Evolutionary conservation across 2,329 filamentous ascomycete genomes (phyloP).

Genomic region (Phoma sp.): DNA sequence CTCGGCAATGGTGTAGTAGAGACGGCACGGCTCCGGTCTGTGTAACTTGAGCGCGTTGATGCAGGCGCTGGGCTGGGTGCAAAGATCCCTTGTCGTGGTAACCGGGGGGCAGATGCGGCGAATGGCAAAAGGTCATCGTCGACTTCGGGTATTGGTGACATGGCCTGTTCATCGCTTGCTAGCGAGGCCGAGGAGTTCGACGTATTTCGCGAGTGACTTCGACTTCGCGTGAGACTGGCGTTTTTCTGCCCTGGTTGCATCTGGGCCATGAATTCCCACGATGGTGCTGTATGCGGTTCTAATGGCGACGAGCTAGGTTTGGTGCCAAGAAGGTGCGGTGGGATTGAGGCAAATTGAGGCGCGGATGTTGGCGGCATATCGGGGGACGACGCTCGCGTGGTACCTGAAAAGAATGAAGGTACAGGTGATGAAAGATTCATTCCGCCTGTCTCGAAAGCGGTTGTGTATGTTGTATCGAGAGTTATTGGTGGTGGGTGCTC

Average conservation of each 20-base stretch:
- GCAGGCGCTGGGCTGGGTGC: conserved; percentile 38
- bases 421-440: conserved; percentile 39
- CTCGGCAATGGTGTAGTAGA: conserved; percentile 41
- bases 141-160: conserved; percentile 38
- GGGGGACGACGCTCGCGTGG: conserved; percentile 46
- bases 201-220: conserved; percentile 39
- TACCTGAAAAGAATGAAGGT: conserved; percentile 49
- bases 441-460: conserved; percentile 24
- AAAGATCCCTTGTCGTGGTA: conserved; percentile 43
- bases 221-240: conserved; percentile 30
- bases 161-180: conserved; percentile 39
- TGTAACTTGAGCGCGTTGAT: conserved; percentile 39
- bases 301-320: conserved; percentile 34
- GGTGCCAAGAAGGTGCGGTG: conserved; percentile 24
- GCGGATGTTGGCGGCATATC: conserved; percentile 42
- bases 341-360: conserved; percentile 25
- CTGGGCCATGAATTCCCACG: conserved; percentile 48
- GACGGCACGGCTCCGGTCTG: conserved; percentile 43
- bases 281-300: conserved; percentile 41
- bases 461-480: conserved; percentile 38
- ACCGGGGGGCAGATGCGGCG: conserved; percentile 30
- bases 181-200: conserved; percentile 43
- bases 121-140: conserved; percentile 41
- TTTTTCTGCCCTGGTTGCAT: conserved; percentile 7
- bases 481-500: conserved; percentile 34